Conservation (phyloP, 2,329 filamentous ascomycete species). For the Aureobasidium sp. region DNA sequence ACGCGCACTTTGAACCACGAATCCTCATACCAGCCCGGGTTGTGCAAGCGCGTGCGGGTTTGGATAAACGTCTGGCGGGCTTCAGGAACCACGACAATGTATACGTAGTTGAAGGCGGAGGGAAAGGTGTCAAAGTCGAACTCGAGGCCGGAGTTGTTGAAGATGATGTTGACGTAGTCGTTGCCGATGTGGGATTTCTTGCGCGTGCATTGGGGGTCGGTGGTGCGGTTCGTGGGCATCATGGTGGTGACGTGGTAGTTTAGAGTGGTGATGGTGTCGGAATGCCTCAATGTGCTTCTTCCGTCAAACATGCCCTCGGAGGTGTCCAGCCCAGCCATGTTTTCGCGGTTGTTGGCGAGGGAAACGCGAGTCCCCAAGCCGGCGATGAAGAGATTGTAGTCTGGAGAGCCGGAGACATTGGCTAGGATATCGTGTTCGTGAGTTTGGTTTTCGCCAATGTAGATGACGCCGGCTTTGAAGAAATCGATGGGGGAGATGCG, state of each 20-base stretch:
- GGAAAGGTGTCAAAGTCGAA: slow-evolving; percentile 90
- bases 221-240: slow-evolving; percentile 82
- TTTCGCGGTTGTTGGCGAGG: slow-evolving; percentile 76
- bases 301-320: slow-evolving; percentile 65
- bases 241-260: slow-evolving; percentile 94
- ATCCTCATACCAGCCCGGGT: slow-evolving; percentile 34
- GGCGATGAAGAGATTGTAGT: slow-evolving; percentile 79
- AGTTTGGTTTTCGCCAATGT: slow-evolving; percentile 80
- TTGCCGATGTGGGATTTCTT: slow-evolving; percentile 97
- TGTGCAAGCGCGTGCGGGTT: slow-evolving; percentile 38
- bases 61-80: slow-evolving; percentile 69
- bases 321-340: slow-evolving; percentile 83
- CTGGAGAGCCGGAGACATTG: slow-evolving; percentile 76
- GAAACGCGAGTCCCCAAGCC: slow-evolving; percentile 73
- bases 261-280: slow-evolving; percentile 87
- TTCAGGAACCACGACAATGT: slow-evolving; percentile 89
- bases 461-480: slow-evolving; percentile 91
- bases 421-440: slow-evolving; percentile 75
- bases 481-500: slow-evolving; percentile 83
- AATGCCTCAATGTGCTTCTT: slow-evolving; percentile 85
- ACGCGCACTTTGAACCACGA: slow-evolving; percentile 72
- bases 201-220: slow-evolving; percentile 59
- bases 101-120: slow-evolving; percentile 91
- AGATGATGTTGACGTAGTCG: slow-evolving; percentile 96
- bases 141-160: slow-evolving; percentile 86